Conservation (phyloP, 495 filamentous ascomycete genomes). For the Penicillium tannophilum region DNA sequence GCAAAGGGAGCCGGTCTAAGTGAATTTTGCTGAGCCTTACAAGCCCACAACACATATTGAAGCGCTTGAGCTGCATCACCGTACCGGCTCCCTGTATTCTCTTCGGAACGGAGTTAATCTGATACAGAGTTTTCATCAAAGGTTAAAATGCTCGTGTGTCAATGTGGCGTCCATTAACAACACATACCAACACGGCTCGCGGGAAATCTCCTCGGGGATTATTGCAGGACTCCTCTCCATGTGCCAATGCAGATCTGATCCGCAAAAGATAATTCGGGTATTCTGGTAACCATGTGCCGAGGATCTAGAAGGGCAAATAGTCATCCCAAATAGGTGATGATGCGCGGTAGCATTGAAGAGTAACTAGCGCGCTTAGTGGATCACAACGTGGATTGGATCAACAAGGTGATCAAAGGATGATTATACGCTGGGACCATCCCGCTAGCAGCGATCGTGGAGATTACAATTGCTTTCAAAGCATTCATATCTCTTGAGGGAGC, state of each 20-base stretch:
- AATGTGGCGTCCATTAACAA: conserved; percentile 4
- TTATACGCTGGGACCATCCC: conserved; percentile 17
- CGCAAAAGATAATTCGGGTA: neutral
- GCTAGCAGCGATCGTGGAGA: conserved; percentile 26
- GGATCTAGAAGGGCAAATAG: conserved; percentile 2
- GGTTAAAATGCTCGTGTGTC: neutral
- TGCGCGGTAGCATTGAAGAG: conserved; percentile 7
- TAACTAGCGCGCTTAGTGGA: conserved; percentile 12
- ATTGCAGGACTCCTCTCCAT: neutral
- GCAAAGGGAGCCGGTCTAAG: neutral
- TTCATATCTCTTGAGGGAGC: neutral
- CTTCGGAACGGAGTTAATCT: too few species aligned
- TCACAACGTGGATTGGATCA: conserved; percentile 12
- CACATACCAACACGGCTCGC: conserved; percentile 1
- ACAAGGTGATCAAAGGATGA: conserved; percentile 11
- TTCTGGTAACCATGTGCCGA: conserved; percentile 13
- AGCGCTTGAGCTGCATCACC: too few species aligned
- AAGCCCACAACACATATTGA: too few species aligned
- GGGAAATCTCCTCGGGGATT: neutral
- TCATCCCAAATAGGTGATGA: conserved; percentile 10
- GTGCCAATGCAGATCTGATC: neutral
- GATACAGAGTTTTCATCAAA: neutral
- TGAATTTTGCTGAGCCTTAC: neutral
- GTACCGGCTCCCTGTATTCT: too few species aligned
- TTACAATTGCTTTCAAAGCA: neutral